These are phyloP conservation scores for Lepiota venenata DNA, from an alignment of 768 basidiomycete genomes.

Conservation along the genomic window DNA sequence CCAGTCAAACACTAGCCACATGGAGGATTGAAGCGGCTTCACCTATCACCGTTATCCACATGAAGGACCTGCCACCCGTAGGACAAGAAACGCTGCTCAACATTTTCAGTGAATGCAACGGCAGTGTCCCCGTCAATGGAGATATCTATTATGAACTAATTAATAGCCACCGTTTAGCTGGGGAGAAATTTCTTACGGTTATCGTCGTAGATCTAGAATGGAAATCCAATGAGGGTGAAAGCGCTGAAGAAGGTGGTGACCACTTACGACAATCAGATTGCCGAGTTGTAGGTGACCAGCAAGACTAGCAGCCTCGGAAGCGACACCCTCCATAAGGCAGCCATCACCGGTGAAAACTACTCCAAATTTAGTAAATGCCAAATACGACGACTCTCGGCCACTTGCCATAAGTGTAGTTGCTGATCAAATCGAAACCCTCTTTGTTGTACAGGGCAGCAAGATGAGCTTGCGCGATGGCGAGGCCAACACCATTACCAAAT, in stretches of 20 bases:
- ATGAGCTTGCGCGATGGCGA: conserved; percentile 92
- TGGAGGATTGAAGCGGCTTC: conserved; percentile 17
- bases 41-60: conserved; percentile 80
- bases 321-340: conserved; percentile 95
- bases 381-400: background rate
- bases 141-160: conserved; percentile 58
- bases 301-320: conserved; percentile 88
- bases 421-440: conserved; percentile 73
- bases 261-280: conserved; percentile 84
- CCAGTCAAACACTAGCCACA: background rate
- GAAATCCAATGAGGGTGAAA: conserved; percentile 10
- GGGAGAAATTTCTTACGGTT: conserved; percentile 60
- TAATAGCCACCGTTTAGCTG: background rate
- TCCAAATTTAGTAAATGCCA: conserved; percentile 8
- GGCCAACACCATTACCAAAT: conserved; percentile 88
- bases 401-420: conserved; percentile 87
- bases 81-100: conserved; percentile 80
- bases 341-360: conserved; percentile 91
- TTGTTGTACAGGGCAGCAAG: conserved; percentile 89
- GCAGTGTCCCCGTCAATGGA: conserved; percentile 95
- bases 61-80: conserved; percentile 95
- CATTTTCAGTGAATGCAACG: conserved; percentile 92
- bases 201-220: conserved; percentile 82
- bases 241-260: background rate
- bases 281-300: conserved; percentile 93